phyloP scores from a whole-genome alignment of 2,329 filamentous ascomycete species.

The Passalora sequoiae region DNA sequence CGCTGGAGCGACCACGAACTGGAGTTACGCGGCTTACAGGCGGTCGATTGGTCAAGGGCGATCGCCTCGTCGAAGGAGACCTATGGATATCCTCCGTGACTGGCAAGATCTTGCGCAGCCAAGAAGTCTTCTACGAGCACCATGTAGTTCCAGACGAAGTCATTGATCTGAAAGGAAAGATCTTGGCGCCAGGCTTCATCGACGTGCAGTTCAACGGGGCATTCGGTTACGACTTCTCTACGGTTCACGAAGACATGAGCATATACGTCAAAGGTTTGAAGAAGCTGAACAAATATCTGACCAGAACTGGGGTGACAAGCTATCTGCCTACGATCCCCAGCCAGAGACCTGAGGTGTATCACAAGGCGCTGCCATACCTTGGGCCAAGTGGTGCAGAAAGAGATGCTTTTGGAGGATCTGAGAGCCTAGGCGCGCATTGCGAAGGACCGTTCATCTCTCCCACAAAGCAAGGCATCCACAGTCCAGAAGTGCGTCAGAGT shows the following conservation, averaged over 20 bases:
- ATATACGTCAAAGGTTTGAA: constrained; percentile 68
- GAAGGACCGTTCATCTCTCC: constrained; percentile 85
- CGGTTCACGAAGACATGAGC: constrained; percentile 54
- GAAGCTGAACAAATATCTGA: constrained; percentile 64
- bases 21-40: constrained; percentile 62
- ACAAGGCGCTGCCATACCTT: constrained; percentile 71
- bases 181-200: constrained; percentile 79
- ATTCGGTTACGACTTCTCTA: constrained; percentile 88
- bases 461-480: constrained; percentile 82
- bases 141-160: constrained; percentile 65
- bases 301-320: constrained; percentile 77
- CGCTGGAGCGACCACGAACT: constrained; percentile 35
- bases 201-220: constrained; percentile 90
- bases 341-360: constrained; percentile 74
- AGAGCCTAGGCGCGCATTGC: constrained; percentile 83
- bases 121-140: constrained; percentile 62
- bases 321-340: constrained; percentile 84
- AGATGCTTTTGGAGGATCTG: constrained; percentile 63
- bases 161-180: constrained; percentile 75
- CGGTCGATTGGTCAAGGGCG: constrained; percentile 68
- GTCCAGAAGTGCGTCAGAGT: constrained; percentile 63
- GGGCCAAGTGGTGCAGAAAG: constrained; percentile 62
- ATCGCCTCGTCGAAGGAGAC: constrained; percentile 66
- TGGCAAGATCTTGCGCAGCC: constrained; percentile 73
- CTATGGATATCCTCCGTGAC: constrained; percentile 82